phyloP scores from a whole-genome alignment of 805 yeast species.

The Metschnikowia matae region DNA sequence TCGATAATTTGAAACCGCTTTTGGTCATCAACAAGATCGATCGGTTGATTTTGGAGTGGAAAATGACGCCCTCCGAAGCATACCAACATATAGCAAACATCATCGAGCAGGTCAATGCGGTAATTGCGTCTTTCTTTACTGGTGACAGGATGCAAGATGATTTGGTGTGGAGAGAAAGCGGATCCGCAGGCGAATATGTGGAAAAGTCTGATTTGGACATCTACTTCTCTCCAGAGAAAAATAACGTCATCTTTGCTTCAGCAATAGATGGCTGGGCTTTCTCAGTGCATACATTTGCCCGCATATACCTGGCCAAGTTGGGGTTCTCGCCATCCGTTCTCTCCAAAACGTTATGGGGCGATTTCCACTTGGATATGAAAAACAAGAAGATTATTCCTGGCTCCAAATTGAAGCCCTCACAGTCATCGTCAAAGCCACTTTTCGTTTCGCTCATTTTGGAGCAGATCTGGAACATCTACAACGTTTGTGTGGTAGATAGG shows the following conservation, averaged over 20 bases:
- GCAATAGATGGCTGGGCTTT: constrained; percentile 99
- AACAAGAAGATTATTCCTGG: constrained; percentile 74
- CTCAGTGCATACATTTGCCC: constrained; percentile 81
- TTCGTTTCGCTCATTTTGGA: constrained; percentile 86
- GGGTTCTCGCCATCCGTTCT: constrained; percentile 79
- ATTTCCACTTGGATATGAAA: constrained; percentile 83
- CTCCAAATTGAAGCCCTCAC: constrained; percentile 58
- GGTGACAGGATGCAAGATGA: constrained; percentile 93
- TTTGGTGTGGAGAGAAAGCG: constrained; percentile 64
- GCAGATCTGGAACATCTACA: constrained; percentile 88
- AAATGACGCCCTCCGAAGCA: constrained; percentile 80
- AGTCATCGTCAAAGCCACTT: constrained; percentile 56
- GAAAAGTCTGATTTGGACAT: constrained; percentile 78
- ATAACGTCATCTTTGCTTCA: constrained; percentile 84
- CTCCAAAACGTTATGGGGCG: constrained; percentile 94
- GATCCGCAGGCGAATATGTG: constrained; percentile 53
- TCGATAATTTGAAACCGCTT: constrained; percentile 82
- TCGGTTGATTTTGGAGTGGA: constrained; percentile 75
- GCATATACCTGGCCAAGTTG: constrained; percentile 75
- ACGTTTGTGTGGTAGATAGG: constrained; percentile 58
- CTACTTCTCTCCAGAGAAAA: constrained; percentile 81
- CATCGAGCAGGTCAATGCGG: constrained; percentile 92
- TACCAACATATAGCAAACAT: constrained; percentile 72
- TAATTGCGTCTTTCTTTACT: constrained; percentile 86
- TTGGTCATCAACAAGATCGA: constrained; percentile 90